phyloP scores from a whole-genome alignment of 192 early-diverging fungal genomes.

The Backusella sp. region DNA sequence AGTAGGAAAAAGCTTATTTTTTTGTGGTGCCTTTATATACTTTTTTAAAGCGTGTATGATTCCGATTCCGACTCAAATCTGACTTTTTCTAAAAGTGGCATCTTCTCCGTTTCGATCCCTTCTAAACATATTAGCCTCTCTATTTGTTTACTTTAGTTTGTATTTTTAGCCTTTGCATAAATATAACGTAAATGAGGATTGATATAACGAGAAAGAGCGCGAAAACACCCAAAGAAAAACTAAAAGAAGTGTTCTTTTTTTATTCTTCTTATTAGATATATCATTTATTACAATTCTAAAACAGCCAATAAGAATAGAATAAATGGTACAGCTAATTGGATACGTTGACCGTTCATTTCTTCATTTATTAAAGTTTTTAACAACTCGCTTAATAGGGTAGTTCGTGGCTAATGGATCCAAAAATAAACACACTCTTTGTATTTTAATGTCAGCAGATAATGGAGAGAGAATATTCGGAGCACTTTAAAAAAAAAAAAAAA shows the following conservation, averaged over 20 bases:
- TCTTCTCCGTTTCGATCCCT: neutral
- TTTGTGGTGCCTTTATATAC: neutral
- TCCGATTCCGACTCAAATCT: neutral
- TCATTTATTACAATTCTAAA: neutral
- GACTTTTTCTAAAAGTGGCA: neutral
- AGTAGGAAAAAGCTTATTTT: neutral
- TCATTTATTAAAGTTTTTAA: neutral
- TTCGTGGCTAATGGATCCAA: slow-evolving; percentile 10
- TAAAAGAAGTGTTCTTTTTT: neutral
- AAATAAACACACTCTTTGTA: neutral
- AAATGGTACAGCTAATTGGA: neutral
- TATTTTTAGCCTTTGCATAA: neutral
- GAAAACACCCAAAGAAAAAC: neutral
- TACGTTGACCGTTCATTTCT: neutral
- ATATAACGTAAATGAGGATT: neutral
- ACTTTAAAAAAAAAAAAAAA: neutral
- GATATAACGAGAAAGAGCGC: neutral
- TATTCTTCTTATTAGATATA: neutral
- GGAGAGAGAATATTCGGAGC: neutral
- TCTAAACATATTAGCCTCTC: neutral
- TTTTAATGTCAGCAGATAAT: neutral
- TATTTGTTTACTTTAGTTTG: neutral
- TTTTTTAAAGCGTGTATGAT: neutral
- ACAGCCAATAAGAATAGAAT: neutral
- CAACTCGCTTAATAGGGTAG: neutral